Evolutionary conservation across 108 stramenopile genomes (phyloP).

Genomic region (Epithemia pelagica): DNA sequence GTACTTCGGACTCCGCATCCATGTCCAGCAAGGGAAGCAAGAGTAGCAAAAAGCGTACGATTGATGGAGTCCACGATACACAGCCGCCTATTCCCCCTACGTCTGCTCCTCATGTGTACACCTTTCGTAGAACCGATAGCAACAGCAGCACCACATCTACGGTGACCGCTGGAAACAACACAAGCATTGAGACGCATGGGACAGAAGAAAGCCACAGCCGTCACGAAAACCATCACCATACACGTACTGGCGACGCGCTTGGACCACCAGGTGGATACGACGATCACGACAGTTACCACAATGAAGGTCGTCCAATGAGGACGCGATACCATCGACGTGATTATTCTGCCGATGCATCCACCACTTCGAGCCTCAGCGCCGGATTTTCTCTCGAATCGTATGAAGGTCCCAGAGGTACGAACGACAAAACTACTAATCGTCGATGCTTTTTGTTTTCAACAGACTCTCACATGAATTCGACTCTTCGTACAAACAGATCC

Average conservation of each 20-base stretch:
- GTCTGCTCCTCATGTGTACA: constrained; percentile 15
- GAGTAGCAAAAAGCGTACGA: constrained; percentile 39
- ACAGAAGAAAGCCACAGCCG: constrained; percentile 14
- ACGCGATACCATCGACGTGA: constrained; percentile 13
- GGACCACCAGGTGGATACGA: not conserved
- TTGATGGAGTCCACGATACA: constrained; percentile 33
- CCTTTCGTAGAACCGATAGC: constrained; percentile 49
- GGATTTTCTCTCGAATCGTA: constrained; percentile 37
- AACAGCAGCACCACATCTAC: constrained; percentile 30
- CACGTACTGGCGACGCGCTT: constrained; percentile 2
- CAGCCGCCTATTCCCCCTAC: constrained; percentile 5
- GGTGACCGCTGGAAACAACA: constrained; percentile 34
- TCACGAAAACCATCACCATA: not conserved
- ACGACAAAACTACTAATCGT: too few relatives aligned
- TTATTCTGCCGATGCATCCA: constrained; percentile 25
- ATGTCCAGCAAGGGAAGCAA: constrained; percentile 20
- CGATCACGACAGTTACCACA: constrained; percentile 2
- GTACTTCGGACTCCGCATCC: constrained; percentile 5
- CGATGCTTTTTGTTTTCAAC: too few relatives aligned
- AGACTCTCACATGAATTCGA: too few relatives aligned
- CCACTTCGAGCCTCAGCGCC: constrained; percentile 43
- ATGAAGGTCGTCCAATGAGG: not conserved
- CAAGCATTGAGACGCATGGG: constrained; percentile 19
- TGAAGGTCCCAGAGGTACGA: constrained; percentile 38
- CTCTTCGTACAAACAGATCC: too few relatives aligned